These are phyloP conservation scores for Carallia pectinifolia DNA, from an alignment of 345 rosid genomes.

Conservation along the genomic window DNA sequence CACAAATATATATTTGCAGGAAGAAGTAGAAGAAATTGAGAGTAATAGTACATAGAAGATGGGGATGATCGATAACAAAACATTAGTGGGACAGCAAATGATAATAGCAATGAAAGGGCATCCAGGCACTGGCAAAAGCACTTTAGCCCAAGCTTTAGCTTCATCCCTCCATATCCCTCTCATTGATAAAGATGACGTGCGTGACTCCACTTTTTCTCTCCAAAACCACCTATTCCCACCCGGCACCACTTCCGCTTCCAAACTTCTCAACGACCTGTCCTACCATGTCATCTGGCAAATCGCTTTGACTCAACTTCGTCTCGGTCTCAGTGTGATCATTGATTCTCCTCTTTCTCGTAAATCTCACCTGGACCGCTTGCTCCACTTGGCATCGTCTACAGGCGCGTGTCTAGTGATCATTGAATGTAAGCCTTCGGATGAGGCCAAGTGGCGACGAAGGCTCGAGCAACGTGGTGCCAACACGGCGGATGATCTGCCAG, in stretches of 20 bases:
- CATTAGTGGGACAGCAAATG: neutral
- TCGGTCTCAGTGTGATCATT: constrained; percentile 49
- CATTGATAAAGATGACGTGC: constrained; percentile 67
- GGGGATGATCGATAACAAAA: too few relatives aligned
- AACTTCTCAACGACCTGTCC: constrained; percentile 57
- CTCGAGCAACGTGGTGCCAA: constrained; percentile 38
- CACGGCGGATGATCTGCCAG: neutral
- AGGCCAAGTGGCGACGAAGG: constrained; percentile 52
- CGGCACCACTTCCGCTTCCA: constrained; percentile 4
- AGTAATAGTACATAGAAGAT: too few relatives aligned
- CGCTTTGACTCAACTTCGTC: constrained; percentile 52
- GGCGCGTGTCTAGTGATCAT: constrained; percentile 41
- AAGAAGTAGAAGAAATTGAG: too few relatives aligned
- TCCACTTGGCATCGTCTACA: constrained; percentile 28
- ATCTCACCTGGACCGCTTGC: constrained; percentile 41
- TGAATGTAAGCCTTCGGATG: constrained; percentile 54
- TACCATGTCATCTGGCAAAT: constrained; percentile 45
- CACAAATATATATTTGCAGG: too few relatives aligned
- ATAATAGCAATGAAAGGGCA: constrained; percentile 74
- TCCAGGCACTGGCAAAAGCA: constrained; percentile 65
- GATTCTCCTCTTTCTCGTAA: constrained; percentile 63
- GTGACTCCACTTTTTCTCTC: constrained; percentile 51
- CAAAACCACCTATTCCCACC: constrained; percentile 12
- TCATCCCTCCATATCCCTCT: constrained; percentile 55
- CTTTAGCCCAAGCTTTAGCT: constrained; percentile 48